Evolutionary conservation across 345 rosid species (phyloP).

Genomic region (Carallia pectinifolia): DNA sequence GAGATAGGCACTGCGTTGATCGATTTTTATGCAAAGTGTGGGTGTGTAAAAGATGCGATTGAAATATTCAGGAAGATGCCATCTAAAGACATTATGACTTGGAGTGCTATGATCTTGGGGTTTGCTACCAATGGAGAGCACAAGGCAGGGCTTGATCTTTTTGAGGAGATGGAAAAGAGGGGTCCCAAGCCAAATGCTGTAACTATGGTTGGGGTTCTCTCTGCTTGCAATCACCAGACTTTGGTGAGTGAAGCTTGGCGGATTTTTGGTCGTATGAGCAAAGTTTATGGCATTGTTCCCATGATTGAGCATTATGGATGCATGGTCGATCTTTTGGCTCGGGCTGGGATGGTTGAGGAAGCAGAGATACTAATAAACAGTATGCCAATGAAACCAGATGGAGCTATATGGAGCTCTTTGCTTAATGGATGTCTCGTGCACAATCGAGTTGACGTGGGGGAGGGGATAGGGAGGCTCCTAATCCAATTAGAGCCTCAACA

Average conservation of each 20-base stretch:
- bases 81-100: conserved; percentile 34
- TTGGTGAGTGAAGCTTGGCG: conserved; percentile 32
- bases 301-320: conserved; percentile 38
- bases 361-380: conserved; percentile 25
- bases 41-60: conserved; percentile 17
- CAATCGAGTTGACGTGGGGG: conserved; percentile 18
- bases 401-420: conserved; percentile 32
- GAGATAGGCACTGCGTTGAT: conserved; percentile 31
- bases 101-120: conserved; percentile 38
- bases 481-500: conserved; percentile 31
- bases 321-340: conserved; percentile 42
- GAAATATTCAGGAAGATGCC: conserved; percentile 28
- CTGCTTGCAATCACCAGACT: conserved; percentile 31
- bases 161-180: conserved; percentile 26
- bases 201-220: conserved; percentile 34
- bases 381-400: conserved; percentile 37
- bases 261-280: conserved; percentile 33
- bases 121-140: conserved; percentile 33
- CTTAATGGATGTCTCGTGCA: conserved; percentile 32
- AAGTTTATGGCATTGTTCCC: conserved; percentile 29
- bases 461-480: conserved; percentile 23
- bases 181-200: conserved; percentile 35
- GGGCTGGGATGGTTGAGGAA: conserved; percentile 27
- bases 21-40: conserved; percentile 35
- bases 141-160: conserved; percentile 22